Base-by-base conservation (phyloP, 2,329 filamentous ascomycete genomes). In the Penicillium sp. region DNA sequence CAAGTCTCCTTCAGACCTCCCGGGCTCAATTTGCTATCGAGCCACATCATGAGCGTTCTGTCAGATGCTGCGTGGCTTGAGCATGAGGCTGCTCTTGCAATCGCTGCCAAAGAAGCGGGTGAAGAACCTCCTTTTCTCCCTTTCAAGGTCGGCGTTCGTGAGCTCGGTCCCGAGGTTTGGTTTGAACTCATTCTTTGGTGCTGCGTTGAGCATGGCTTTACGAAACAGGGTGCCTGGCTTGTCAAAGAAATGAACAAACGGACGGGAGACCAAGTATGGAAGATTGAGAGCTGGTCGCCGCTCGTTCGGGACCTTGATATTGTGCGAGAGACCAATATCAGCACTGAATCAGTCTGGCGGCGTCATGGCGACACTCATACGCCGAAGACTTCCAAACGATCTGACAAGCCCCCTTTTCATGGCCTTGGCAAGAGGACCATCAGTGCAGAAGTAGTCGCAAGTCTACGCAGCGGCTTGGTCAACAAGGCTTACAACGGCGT, bases 371-470 rank as follows among this genome's bases (percentile, higher is more conserved):
- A 54, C 38, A 40, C 49, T 5, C 35, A 48, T 5, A 49, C 53
- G 9, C 45, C 53, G 13, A 45, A 45, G 40, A 59, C 53, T 35
- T 55, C 52, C 13, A 52, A 45, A n/a, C 49, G 51, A 12, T 46
- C 43, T 12, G 36, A 53, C 6, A 56, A 54, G 40, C 50, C 56
- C 5, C 55, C 65, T 3, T 71, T 73, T 50, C 60, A 66, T 28
- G 70, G 72, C n/a, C 65, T 74, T 32, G 71, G 68, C 2, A 50
- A 53, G 37, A 64, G 70, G 43, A 81, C 77, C 0, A 74, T 84
- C 56, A 83, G 79, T 57, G 70, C 71, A 37, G 81, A 84, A 62
- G 73, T 83, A 9, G 72, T 83, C 26, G 68, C 74, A 44, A 76
- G 77, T 5, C 72, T 81, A 36, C 66, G 81, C 28, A 77, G 81